Conservation (phyloP, 202 grass and related monocot genomes). For the Schoenoplectus tabernaemontani region DNA sequence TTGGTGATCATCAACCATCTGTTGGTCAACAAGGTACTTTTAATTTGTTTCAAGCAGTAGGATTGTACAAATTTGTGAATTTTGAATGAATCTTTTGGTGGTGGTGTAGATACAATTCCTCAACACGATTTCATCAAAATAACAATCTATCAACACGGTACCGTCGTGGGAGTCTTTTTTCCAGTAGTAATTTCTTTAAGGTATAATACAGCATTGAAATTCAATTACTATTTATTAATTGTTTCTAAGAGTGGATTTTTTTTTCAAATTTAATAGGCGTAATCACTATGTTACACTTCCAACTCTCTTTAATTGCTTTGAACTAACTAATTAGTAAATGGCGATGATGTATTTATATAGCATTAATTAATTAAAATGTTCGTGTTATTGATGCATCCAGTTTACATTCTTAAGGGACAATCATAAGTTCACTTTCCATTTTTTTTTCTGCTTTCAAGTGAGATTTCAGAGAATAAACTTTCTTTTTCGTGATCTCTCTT, state of each 20-base stretch:
- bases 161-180: slow-evolving; percentile 15
- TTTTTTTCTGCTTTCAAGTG: neutral
- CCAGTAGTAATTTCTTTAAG: slow-evolving; percentile 26
- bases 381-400: too few species aligned
- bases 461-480: neutral
- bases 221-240: neutral
- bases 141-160: slow-evolving; percentile 23
- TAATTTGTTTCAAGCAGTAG: slow-evolving; percentile 12
- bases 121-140: slow-evolving; percentile 20
- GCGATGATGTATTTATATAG: too few species aligned
- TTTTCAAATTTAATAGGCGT: neutral
- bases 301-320: neutral
- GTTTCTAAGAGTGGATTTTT: neutral
- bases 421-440: neutral
- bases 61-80: neutral
- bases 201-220: neutral
- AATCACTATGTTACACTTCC: neutral
- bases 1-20: neutral
- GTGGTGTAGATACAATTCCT: slow-evolving; percentile 15
- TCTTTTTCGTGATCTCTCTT: neutral
- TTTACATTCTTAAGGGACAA: neutral
- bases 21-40: slow-evolving; percentile 1
- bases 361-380: too few species aligned
- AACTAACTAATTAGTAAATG: too few species aligned
- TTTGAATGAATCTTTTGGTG: slow-evolving; percentile 17